A percentile compares a stretch with the other conserved stretches of the same genome.
Conservation (phyloP, 495 filamentous ascomycete genomes). For the Glonium stellatum region DNA sequence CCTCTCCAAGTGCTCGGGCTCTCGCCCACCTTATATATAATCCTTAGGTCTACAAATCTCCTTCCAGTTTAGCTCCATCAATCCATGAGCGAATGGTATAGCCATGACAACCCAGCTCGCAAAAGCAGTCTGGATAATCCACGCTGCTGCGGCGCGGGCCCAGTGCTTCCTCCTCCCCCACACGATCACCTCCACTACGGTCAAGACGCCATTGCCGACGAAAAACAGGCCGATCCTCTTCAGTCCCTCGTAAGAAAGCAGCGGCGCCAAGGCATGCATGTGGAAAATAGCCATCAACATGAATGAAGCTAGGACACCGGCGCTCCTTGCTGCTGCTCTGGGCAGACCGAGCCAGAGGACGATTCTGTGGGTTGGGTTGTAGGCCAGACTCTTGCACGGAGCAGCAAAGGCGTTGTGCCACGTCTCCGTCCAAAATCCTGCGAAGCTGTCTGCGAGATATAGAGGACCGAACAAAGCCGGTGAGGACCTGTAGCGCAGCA, state of each 20-base stretch:
- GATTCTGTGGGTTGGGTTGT: constrained; percentile 26
- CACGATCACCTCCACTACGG: constrained; percentile 30
- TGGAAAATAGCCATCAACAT: constrained; percentile 37
- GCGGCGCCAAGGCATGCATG: constrained; percentile 31
- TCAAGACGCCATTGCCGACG: constrained; percentile 34
- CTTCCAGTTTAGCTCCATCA: constrained; percentile 30
- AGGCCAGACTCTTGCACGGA: constrained; percentile 34
- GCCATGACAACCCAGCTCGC: constrained; percentile 33
- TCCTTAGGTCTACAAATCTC: constrained; percentile 23
- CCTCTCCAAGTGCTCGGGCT: too few relatives aligned
- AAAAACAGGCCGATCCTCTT: constrained; percentile 35
- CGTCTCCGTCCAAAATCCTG: constrained; percentile 37
- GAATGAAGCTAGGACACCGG: constrained; percentile 34
- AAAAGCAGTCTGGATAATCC: constrained; percentile 33
- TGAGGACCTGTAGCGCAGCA: constrained; percentile 33
- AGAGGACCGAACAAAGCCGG: constrained; percentile 37
- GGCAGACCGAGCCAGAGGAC: constrained; percentile 31
- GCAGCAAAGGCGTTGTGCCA: constrained; percentile 40
- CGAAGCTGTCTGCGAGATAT: constrained; percentile 33
- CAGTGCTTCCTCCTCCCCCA: constrained; percentile 37
- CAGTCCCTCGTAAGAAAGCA: constrained; percentile 26
- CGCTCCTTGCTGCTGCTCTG: constrained; percentile 20
- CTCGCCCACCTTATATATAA: background rate
- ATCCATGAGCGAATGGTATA: constrained; percentile 31
- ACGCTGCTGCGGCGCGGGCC: constrained; percentile 30